Evolutionary conservation across 108 stramenopile genomes (phyloP).

Genomic region (Skeletonema potamos): DNA sequence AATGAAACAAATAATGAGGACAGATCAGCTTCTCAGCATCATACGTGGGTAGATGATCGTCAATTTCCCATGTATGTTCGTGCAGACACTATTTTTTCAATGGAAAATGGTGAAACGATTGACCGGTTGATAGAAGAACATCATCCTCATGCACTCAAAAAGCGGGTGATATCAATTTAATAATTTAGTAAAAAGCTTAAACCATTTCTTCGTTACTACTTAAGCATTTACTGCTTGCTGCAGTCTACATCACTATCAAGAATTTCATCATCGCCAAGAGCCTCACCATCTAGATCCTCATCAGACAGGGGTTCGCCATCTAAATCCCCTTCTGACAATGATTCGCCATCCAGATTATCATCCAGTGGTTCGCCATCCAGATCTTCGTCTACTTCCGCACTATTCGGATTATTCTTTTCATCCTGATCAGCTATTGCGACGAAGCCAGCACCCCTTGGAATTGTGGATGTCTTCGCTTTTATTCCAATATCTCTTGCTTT

Average conservation of each 20-base stretch:
- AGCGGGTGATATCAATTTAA: constrained; percentile 18
- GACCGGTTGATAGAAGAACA: constrained; percentile 36
- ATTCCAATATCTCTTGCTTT: neutral
- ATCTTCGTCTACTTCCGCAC: neutral
- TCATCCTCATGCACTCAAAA: constrained; percentile 36
- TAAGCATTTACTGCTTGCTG: neutral
- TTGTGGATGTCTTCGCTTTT: constrained; percentile 11
- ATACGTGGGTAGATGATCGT: constrained; percentile 68
- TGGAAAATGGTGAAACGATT: constrained; percentile 21
- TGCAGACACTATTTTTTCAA: constrained; percentile 52
- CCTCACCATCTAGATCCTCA: constrained; percentile 41
- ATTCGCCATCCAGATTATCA: neutral
- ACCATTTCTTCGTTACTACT: no score
- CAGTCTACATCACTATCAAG: neutral
- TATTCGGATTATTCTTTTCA: neutral
- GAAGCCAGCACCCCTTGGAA: constrained; percentile 25
- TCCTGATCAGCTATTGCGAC: constrained; percentile 8
- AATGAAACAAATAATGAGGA: neutral
- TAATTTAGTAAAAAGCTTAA: neutral
- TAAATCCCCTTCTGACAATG: constrained; percentile 10
- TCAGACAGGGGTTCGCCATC: constrained; percentile 12
- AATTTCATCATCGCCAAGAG: constrained; percentile 16
- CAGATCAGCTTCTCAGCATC: constrained; percentile 9
- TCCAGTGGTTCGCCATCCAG: constrained; percentile 17
- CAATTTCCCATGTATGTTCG: constrained; percentile 59